Evolutionary conservation across 2,329 filamentous ascomycete genomes (phyloP).

Genomic region (Capronia coronata): DNA sequence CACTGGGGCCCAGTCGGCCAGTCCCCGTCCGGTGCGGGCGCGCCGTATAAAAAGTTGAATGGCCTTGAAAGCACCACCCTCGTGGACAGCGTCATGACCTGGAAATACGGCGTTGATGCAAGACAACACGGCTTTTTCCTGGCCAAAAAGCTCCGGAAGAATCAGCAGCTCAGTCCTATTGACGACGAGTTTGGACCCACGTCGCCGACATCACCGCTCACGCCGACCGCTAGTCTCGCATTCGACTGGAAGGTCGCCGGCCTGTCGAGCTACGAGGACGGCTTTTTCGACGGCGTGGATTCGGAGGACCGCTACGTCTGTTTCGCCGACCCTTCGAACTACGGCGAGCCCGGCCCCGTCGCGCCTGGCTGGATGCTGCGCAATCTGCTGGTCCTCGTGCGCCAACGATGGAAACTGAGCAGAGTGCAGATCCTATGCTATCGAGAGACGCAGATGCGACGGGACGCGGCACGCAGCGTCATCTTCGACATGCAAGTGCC

Average conservation of each 20-base stretch:
- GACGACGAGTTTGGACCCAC: conserved; percentile 30
- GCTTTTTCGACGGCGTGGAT: conserved; percentile 71
- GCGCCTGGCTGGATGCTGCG: conserved; percentile 89
- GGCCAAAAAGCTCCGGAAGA: conserved; percentile 62
- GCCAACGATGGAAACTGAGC: conserved; percentile 69
- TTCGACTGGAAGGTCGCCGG: conserved; percentile 73
- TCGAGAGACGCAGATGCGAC: conserved; percentile 68
- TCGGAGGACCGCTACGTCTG: conserved; percentile 73
- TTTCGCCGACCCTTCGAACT: conserved; percentile 91
- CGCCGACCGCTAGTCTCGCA: conserved; percentile 51
- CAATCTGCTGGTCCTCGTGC: conserved; percentile 78
- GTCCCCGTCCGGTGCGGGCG: conserved; percentile 25
- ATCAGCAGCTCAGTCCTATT: conserved; percentile 28
- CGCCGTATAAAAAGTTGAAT: conserved; percentile 44
- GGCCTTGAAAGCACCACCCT: conserved; percentile 67
- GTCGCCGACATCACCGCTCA: conserved; percentile 40
- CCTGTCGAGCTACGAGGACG: conserved; percentile 71
- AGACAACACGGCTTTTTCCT: conserved; percentile 93
- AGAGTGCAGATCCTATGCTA: conserved; percentile 84
- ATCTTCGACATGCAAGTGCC: conserved; percentile 55
- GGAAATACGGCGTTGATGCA: conserved; percentile 73
- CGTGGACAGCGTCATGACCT: conserved; percentile 78
- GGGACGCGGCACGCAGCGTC: conserved; percentile 75
- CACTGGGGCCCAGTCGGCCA: conserved; percentile 59
- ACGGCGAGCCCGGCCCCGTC: conserved; percentile 84